Percentiles rank a stretch among this genome's conserved stretches.
These are phyloP conservation scores for Wickerhamiella bombiphila DNA, from an alignment of 805 yeast genomes.

Conservation along the genomic window DNA sequence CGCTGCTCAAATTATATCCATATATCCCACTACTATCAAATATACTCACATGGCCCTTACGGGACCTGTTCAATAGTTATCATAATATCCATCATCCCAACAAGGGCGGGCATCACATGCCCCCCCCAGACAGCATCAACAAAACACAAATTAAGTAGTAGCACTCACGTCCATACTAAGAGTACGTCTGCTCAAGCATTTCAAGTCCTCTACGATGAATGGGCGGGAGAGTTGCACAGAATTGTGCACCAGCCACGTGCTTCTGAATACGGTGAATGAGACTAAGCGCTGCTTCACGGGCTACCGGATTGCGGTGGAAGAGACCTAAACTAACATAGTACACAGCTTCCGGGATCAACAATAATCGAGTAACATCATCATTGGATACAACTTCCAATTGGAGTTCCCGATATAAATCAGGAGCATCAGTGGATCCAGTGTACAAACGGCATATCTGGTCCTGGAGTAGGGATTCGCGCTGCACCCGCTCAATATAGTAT, in stretches of 20 bases:
- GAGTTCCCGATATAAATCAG: slow-evolving; percentile 16
- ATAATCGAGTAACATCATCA: slow-evolving; percentile 20
- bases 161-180: too few relatives aligned
- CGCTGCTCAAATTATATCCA: too few relatives aligned
- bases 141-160: too few relatives aligned
- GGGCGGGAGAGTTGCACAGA: slow-evolving; percentile 13
- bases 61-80: too few relatives aligned
- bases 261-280: slow-evolving; percentile 18
- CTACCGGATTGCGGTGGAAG: slow-evolving; percentile 19
- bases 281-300: slow-evolving; percentile 16
- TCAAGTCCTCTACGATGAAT: slow-evolving; percentile 9
- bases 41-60: too few relatives aligned
- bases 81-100: too few relatives aligned
- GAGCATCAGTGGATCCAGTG: slow-evolving; percentile 13
- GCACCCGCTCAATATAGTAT: slow-evolving; percentile 12
- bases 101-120: too few relatives aligned
- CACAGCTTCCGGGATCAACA: slow-evolving; percentile 17
- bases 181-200: too few relatives aligned
- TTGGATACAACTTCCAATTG: slow-evolving; percentile 16
- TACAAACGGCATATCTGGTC: slow-evolving; percentile 14
- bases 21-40: too few relatives aligned
- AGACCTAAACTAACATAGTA: slow-evolving; percentile 21
- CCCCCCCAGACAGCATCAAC: too few relatives aligned
- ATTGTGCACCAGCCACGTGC: slow-evolving; percentile 20
- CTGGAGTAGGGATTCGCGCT: slow-evolving; percentile 18